Evolutionary conservation across 1,139 yeast genomes (phyloP), one percentile per base, ranked within the genome.

Genomic region (Geotrichum siamense): DNA sequence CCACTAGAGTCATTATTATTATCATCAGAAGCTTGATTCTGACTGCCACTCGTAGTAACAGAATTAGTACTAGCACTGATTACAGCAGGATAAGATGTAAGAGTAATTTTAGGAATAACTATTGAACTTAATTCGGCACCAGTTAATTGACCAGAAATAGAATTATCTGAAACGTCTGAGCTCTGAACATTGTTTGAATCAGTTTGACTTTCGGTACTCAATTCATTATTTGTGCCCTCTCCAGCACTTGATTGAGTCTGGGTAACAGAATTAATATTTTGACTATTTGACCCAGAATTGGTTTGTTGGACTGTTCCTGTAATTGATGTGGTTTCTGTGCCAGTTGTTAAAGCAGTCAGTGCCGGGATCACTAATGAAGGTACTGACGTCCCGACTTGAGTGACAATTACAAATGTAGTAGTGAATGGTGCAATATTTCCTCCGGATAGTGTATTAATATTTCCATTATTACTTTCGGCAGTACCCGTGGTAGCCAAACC

Each of bases 321-420:
- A n/a, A n/a, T n/a, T n/a, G n/a, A n/a, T n/a, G 20, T 21, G 5
- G 37, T 8, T 12, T 6, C 27, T 19, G 21, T 16, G 13, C 35
- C 35, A 6, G 37, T 19, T 4, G 41, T 33, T 5, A 28, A 5
- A 12, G 4, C 32, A 28, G 31, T 27, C 9, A 19, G 22, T 6
- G 39, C 16, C 6, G 44, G 44, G 3, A 40, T 15, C 17, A n/a
- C 36, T 6, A 40, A 12, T 22, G 35, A 30, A 17, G 44, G 39
- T 17, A 32, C 30, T 2, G 12, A 16, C n/a, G 44, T 34, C 5
- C 44, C 44, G 5, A 33, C 13, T 25, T 40, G 44, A 16, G 44
- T 40, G 3, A 40, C 27, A 34, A 40, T 40, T 15, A 26, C 39
- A 22, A 34, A n/a, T 5, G 41, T 20, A 9, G 41, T 16, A 8